Percentiles rank a stretch among this genome's conserved stretches.
phyloP scores from a whole-genome alignment of 352 stramenopile species.

The Pythium myriotylum region DNA sequence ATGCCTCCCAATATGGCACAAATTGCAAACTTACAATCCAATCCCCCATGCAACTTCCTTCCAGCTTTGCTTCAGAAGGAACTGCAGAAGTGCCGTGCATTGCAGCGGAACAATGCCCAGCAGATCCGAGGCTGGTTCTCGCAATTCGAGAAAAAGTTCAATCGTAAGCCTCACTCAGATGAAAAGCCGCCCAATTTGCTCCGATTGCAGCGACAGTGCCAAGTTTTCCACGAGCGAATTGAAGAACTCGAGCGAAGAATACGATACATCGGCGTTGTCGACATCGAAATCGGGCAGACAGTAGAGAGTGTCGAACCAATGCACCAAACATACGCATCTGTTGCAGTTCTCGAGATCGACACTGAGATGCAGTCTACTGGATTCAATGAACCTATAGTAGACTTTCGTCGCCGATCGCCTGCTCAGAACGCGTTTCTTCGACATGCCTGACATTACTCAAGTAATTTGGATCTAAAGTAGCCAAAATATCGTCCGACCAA shows the following conservation, averaged over 20 bases:
- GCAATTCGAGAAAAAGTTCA: conserved; percentile 62
- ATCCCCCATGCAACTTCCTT: conserved; percentile 31
- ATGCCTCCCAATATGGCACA: too few species aligned
- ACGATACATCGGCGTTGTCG: conserved; percentile 1
- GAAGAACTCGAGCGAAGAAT: conserved; percentile 35
- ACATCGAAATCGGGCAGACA: background rate
- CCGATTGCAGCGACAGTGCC: conserved; percentile 38
- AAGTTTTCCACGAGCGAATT: conserved; percentile 41
- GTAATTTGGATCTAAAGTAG: background rate
- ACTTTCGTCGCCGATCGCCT: conserved; percentile 39
- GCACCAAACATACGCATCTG: background rate
- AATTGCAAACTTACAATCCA: background rate
- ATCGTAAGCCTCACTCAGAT: conserved; percentile 37
- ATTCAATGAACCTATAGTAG: background rate
- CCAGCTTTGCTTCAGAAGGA: conserved; percentile 46
- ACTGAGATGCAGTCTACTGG: background rate
- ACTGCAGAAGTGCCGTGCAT: conserved; percentile 38
- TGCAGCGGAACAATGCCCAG: conserved; percentile 37
- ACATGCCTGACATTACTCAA: conserved; percentile 21
- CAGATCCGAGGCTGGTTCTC: conserved; percentile 51
- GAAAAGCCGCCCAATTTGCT: conserved; percentile 44
- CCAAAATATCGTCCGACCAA: background rate
- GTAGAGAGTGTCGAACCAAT: background rate
- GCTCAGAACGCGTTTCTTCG: conserved; percentile 69
- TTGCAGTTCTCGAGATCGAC: conserved; percentile 14